Evolutionary conservation across 345 rosid genomes (phyloP).

Genomic region (Arabidopsis arenosa): DNA sequence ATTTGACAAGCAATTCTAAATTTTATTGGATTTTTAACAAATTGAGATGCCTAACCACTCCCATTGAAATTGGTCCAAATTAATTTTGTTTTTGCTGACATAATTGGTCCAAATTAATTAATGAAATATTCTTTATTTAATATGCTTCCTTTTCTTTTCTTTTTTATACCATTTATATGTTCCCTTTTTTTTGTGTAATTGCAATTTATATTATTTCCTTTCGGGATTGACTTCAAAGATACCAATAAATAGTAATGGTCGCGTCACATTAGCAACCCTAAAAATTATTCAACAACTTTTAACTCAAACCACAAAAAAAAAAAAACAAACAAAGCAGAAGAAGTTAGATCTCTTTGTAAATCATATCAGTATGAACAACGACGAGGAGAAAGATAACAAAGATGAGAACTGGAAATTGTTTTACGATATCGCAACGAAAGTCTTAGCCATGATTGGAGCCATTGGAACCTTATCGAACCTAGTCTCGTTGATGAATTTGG

Average conservation of each 20-base stretch:
- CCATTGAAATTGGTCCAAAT: too few relatives aligned
- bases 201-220: too few relatives aligned
- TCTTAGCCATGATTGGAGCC: constrained; percentile 23
- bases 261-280: neutral
- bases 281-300: neutral
- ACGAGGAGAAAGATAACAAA: constrained; percentile 2
- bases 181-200: too few relatives aligned
- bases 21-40: too few relatives aligned
- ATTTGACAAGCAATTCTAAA: too few relatives aligned
- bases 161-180: too few relatives aligned
- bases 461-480: constrained; percentile 4
- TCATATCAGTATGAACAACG: neutral
- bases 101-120: neutral
- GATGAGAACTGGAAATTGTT: constrained; percentile 1
- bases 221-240: too few relatives aligned
- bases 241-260: neutral
- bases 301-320: neutral
- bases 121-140: too few relatives aligned
- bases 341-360: neutral
- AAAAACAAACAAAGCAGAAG: neutral
- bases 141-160: too few relatives aligned
- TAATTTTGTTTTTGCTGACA: too few relatives aligned
- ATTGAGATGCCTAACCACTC: too few relatives aligned
- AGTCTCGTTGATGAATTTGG: neutral
- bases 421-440: constrained; percentile 14